A percentile compares a stretch with the other conserved stretches of the same genome.
These are phyloP conservation scores for Byssoonygena ceratinophila DNA, from an alignment of 2,329 filamentous ascomycete species.

Conservation along the genomic window DNA sequence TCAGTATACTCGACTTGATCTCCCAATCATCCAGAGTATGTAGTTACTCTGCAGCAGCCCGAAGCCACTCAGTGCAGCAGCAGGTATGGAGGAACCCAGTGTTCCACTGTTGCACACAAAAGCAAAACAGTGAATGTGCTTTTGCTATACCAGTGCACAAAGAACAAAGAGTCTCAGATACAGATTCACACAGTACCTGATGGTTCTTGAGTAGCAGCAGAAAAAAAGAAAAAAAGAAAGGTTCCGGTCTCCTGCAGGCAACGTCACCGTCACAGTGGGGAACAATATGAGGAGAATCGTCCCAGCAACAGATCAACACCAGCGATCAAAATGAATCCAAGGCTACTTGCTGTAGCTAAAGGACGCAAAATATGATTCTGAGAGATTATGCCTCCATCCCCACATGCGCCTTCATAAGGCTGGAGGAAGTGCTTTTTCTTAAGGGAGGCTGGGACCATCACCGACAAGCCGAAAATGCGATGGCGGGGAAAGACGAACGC, in stretches of 20 bases:
- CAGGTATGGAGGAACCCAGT: no score
- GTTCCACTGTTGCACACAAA: no score
- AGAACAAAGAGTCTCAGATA: no score
- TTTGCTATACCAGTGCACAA: no score
- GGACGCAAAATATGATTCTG: not conserved
- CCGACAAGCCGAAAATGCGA: constrained; percentile 1
- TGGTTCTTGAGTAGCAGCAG: no score
- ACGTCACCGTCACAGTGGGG: not conserved
- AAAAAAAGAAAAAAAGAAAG: no score
- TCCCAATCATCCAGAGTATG: not conserved
- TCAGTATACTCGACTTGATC: not conserved
- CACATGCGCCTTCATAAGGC: not conserved
- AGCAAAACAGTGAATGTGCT: not conserved
- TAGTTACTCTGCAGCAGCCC: not conserved
- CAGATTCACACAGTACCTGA: not conserved
- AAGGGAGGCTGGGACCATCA: constrained; percentile 10
- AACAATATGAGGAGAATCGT: not conserved
- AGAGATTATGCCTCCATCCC: not conserved
- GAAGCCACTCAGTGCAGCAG: no score
- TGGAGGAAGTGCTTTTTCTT: no score
- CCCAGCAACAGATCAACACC: not conserved
- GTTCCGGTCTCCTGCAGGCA: not conserved
- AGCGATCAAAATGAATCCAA: no score
- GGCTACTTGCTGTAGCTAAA: not conserved
- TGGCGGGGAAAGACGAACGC: constrained; percentile 1